A percentile compares a stretch with the other conserved stretches of the same genome.
Evolutionary conservation across 805 yeast genomes (phyloP).

Genomic region (Torulaspora franciscae): DNA sequence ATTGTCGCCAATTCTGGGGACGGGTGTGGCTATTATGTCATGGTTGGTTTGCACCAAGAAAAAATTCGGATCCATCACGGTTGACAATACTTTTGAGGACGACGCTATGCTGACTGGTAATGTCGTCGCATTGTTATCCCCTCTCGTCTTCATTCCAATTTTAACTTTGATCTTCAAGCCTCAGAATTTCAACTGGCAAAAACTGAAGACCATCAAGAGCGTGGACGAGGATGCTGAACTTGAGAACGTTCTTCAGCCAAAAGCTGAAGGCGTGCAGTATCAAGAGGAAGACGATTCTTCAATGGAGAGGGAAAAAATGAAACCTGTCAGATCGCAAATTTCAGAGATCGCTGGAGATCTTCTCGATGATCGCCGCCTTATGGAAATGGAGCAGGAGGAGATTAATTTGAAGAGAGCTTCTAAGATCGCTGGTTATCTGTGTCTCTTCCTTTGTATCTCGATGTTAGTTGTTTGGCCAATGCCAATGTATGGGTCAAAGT

Average conservation of each 20-base stretch:
- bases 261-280: slow-evolving; percentile 11
- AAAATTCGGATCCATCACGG: slow-evolving; percentile 41
- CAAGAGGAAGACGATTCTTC: slow-evolving; percentile 1
- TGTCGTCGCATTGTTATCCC: slow-evolving; percentile 73
- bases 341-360: slow-evolving; percentile 4
- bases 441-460: slow-evolving; percentile 56
- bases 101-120: slow-evolving; percentile 88
- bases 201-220: slow-evolving; percentile 54
- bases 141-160: slow-evolving; percentile 59
- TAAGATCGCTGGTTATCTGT: slow-evolving; percentile 55
- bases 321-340: slow-evolving; percentile 2
- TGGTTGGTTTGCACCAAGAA: slow-evolving; percentile 54
- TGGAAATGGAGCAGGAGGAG: slow-evolving; percentile 22
- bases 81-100: slow-evolving; percentile 66
- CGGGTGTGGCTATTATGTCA: slow-evolving; percentile 64
- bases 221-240: slow-evolving; percentile 72
- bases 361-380: neutral
- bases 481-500: slow-evolving; percentile 85
- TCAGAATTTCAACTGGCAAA: slow-evolving; percentile 69
- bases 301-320: slow-evolving; percentile 10
- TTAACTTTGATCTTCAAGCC: slow-evolving; percentile 61
- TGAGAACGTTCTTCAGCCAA: slow-evolving; percentile 14
- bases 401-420: slow-evolving; percentile 53
- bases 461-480: slow-evolving; percentile 81
- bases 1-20: slow-evolving; percentile 73